phyloP scores from a whole-genome alignment of 2,329 filamentous ascomycete species.

The Cryoendolithus antarcticus region DNA sequence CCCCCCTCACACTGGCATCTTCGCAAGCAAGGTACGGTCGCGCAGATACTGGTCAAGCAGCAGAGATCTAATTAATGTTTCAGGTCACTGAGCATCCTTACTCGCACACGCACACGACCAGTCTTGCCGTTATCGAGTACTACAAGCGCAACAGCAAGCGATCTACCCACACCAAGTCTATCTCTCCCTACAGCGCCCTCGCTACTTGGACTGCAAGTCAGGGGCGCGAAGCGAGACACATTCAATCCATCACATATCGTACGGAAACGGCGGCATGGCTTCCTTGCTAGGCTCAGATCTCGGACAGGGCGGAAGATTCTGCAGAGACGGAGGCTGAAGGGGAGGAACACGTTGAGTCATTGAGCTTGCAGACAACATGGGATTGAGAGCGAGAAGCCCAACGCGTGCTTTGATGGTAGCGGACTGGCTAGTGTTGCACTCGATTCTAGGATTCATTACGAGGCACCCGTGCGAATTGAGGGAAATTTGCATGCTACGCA shows the following conservation, averaged over 20 bases:
- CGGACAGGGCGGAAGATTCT: slow-evolving; percentile 43
- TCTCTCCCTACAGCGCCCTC: slow-evolving; percentile 13
- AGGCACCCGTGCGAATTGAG: no score
- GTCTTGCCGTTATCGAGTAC: slow-evolving; percentile 3
- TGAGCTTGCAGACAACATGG: slow-evolving; percentile 13
- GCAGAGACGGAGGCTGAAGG: slow-evolving; percentile 42
- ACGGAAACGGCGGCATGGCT: slow-evolving; percentile 50
- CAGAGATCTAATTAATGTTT: background rate
- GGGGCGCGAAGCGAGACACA: slow-evolving; percentile 40
- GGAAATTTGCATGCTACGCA: no score
- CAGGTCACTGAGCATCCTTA: slow-evolving; percentile 14
- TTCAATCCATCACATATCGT: slow-evolving; percentile 48
- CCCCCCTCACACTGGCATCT: slow-evolving; percentile 1
- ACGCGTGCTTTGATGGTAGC: no score
- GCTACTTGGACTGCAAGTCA: slow-evolving; percentile 28
- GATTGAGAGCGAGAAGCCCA: no score
- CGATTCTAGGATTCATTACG: no score
- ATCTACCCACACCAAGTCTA: slow-evolving; percentile 8
- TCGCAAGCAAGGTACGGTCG: slow-evolving; percentile 2
- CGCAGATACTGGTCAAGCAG: background rate
- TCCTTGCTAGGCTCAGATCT: slow-evolving; percentile 40
- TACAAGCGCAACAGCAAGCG: slow-evolving; percentile 4
- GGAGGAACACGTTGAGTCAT: slow-evolving; percentile 41
- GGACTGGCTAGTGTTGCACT: no score
- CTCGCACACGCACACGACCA: slow-evolving; percentile 10